A percentile compares a stretch with the other conserved stretches of the same genome.
Conservation (phyloP, 75 land plant species). For the Ceratopteris richardii region DNA sequence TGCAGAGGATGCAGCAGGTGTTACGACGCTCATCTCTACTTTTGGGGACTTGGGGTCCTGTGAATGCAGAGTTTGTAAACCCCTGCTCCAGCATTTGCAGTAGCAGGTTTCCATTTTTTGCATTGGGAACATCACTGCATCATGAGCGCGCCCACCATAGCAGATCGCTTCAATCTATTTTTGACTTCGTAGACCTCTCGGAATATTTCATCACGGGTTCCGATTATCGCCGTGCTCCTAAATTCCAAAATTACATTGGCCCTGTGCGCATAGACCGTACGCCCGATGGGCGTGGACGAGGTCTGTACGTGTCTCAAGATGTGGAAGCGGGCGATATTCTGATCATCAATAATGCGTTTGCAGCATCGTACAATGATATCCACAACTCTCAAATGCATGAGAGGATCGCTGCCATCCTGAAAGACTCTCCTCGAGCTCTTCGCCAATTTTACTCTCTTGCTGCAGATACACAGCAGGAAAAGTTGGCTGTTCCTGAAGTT, state of each 20-base stretch:
- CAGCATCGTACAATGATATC: constrained; percentile 2
- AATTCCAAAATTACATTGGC: constrained; percentile 18
- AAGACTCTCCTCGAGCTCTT: constrained; percentile 8
- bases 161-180: no score
- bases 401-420: constrained; percentile 7
- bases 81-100: no score
- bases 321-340: constrained; percentile 23
- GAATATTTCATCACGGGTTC: constrained; percentile 2
- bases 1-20: no score
- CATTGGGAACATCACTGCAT: no score
- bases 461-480: background rate
- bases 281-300: constrained; percentile 20
- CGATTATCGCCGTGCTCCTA: constrained; percentile 10
- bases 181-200: constrained; percentile 3
- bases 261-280: constrained; percentile 12
- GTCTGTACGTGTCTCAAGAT: constrained; percentile 16
- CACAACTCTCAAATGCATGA: constrained; percentile 1
- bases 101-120: no score
- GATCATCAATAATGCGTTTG: constrained; percentile 27
- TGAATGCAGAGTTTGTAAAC: no score
- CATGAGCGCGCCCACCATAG: no score
- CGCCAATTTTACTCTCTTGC: constrained; percentile 16
- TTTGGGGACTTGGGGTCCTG: no score
- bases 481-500: background rate
- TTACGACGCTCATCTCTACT: no score